A percentile compares a stretch with the other conserved stretches of the same genome.
Evolutionary conservation across 1,139 yeast genomes (phyloP).

Genomic region (Pichia sp.): DNA sequence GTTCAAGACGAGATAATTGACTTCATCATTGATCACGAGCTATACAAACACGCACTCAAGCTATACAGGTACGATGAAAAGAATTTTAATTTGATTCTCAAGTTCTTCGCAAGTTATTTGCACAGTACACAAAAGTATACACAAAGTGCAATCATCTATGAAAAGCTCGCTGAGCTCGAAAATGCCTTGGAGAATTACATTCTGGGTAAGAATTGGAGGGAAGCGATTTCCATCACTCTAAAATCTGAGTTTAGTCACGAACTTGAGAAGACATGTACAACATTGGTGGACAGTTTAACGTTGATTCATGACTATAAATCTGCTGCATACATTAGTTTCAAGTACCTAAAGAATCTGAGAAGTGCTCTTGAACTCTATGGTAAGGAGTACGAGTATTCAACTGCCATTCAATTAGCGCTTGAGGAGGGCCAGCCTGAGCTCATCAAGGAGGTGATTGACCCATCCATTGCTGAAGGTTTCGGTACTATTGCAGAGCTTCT

Average conservation of each 20-base stretch:
- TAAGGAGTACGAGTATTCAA: conserved; percentile 67
- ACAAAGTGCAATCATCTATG: conserved; percentile 77
- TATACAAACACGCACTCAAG: conserved; percentile 63
- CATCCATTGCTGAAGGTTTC: conserved; percentile 78
- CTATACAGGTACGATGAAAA: conserved; percentile 53
- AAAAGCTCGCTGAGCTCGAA: conserved; percentile 49
- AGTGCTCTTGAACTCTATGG: conserved; percentile 65
- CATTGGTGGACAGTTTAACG: conserved; percentile 50
- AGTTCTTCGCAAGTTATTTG: conserved; percentile 56
- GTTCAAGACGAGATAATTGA: conserved; percentile 56
- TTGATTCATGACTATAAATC: conserved; percentile 72
- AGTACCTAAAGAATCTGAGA: conserved; percentile 52
- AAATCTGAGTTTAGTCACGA: conserved; percentile 31
- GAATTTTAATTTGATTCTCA: conserved; percentile 50
- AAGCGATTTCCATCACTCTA: conserved; percentile 61
- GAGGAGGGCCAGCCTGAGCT: conserved; percentile 37
- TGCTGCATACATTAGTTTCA: conserved; percentile 73
- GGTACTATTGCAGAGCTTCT: conserved; percentile 79
- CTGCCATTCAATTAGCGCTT: conserved; percentile 62
- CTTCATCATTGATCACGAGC: conserved; percentile 66
- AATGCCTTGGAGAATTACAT: conserved; percentile 67
- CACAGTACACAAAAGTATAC: conserved; percentile 45
- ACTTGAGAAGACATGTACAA: conserved; percentile 42
- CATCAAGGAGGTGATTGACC: conserved; percentile 56
- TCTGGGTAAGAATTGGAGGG: conserved; percentile 73